phyloP scores from a whole-genome alignment of 2,329 filamentous ascomycete genomes.

The Colletotrichum lentis region DNA sequence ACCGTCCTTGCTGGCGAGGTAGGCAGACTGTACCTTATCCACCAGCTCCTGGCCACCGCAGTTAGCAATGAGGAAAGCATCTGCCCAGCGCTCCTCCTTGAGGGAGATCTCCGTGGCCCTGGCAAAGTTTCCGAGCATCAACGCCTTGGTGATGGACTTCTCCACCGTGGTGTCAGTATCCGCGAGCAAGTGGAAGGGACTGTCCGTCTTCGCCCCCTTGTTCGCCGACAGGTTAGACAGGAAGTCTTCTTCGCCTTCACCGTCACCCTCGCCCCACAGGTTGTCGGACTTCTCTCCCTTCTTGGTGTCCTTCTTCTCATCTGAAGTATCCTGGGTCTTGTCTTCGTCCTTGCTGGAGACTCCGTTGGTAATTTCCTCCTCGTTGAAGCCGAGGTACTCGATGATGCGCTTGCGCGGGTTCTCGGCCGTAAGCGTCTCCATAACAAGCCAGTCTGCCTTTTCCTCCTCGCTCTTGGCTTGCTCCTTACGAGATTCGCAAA shows the following conservation, averaged over 20 bases:
- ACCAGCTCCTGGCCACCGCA: slow-evolving; percentile 93
- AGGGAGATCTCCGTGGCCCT: slow-evolving; percentile 89
- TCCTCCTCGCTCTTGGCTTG: slow-evolving; percentile 85
- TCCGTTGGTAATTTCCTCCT: slow-evolving; percentile 63
- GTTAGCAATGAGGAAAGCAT: slow-evolving; percentile 98
- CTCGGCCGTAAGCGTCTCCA: slow-evolving; percentile 84
- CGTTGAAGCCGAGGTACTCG: slow-evolving; percentile 87
- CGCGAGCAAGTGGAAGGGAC: slow-evolving; percentile 89
- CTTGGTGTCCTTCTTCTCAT: slow-evolving; percentile 44
- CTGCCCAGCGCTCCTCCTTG: slow-evolving; percentile 87
- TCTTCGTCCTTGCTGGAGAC: slow-evolving; percentile 48
- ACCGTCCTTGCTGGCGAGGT: slow-evolving; percentile 82
- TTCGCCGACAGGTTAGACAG: slow-evolving; percentile 83
- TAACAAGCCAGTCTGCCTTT: slow-evolving; percentile 94
- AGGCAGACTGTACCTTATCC: slow-evolving; percentile 91
- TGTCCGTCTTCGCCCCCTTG: slow-evolving; percentile 91
- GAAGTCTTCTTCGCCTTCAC: slow-evolving; percentile 77
- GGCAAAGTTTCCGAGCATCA: slow-evolving; percentile 91
- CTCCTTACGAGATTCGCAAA: slow-evolving; percentile 82
- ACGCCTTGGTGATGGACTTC: slow-evolving; percentile 82
- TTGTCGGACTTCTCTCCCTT: slow-evolving; percentile 66
- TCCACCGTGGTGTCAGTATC: slow-evolving; percentile 86
- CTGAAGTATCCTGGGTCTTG: slow-evolving; percentile 45
- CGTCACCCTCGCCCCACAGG: slow-evolving; percentile 77
- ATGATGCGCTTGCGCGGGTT: slow-evolving; percentile 88